Evolutionary conservation across 106 monocot genomes (phyloP).

Genomic region (Acanthochlamys bracteata): DNA sequence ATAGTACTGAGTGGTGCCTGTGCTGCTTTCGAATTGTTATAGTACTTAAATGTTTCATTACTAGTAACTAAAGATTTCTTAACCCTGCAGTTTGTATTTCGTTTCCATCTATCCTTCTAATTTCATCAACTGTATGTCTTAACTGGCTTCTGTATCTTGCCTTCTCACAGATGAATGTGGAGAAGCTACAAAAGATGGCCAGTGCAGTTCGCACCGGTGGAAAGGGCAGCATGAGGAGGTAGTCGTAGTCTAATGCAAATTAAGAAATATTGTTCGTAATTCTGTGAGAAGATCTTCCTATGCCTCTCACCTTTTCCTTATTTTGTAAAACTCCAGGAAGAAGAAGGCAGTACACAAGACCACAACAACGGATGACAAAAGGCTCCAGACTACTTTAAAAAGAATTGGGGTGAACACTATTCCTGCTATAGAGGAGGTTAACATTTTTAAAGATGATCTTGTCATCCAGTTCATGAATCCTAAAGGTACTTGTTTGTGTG

Average conservation of each 20-base stretch:
- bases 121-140: too few species aligned
- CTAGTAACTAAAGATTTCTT: too few species aligned
- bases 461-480: conserved; percentile 10
- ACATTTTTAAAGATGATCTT: conserved; percentile 14
- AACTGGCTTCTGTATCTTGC: too few species aligned
- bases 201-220: conserved; percentile 11
- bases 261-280: background rate
- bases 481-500: background rate
- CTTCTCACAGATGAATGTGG: background rate
- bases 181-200: conserved; percentile 5
- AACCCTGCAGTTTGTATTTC: too few species aligned
- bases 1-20: too few species aligned
- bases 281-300: too few species aligned
- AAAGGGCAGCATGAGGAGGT: conserved; percentile 10
- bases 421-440: conserved; percentile 15
- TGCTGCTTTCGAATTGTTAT: too few species aligned
- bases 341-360: conserved; percentile 20
- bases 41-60: too few species aligned
- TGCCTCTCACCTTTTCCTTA: too few species aligned
- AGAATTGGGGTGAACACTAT: conserved; percentile 13
- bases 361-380: conserved; percentile 13
- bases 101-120: too few species aligned
- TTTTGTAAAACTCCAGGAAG: background rate
- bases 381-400: conserved; percentile 15
- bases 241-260: too few species aligned